These are phyloP conservation scores for Solanum pinnatisectum DNA, from an alignment of 257 asterid genomes.

Conservation along the genomic window DNA sequence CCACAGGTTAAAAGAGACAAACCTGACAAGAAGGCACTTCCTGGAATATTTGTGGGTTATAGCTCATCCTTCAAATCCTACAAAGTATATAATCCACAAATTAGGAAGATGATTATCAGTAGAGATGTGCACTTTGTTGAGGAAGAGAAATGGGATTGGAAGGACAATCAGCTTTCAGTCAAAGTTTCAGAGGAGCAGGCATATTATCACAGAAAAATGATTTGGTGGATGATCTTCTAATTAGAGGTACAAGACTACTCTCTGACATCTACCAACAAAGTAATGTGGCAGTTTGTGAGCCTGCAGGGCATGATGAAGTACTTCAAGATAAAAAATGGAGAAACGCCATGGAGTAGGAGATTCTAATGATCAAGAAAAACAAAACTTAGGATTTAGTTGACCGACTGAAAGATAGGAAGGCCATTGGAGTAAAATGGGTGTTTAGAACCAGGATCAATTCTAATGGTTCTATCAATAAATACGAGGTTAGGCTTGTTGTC, in stretches of 20 bases:
- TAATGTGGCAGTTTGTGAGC: not conserved
- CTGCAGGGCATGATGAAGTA: not conserved
- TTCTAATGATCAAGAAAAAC: not conserved
- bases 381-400: not conserved
- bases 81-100: not conserved
- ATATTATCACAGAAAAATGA: not conserved
- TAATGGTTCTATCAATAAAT: too few species aligned
- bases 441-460: too few species aligned
- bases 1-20: not conserved
- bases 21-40: not conserved
- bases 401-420: not conserved
- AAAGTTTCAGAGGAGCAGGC: too few species aligned
- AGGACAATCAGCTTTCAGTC: not conserved
- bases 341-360: not conserved
- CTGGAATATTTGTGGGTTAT: not conserved
- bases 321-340: not conserved
- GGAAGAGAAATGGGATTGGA: not conserved
- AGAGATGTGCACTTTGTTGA: not conserved
- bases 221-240: not conserved
- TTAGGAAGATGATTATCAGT: too few species aligned
- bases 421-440: not conserved
- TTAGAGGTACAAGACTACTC: not conserved
- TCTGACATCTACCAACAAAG: not conserved
- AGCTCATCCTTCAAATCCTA: not conserved
- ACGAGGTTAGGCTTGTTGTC: too few species aligned